Evolutionary conservation across 164 flowering plant species (phyloP).

Genomic region (Vitis cinerea): DNA sequence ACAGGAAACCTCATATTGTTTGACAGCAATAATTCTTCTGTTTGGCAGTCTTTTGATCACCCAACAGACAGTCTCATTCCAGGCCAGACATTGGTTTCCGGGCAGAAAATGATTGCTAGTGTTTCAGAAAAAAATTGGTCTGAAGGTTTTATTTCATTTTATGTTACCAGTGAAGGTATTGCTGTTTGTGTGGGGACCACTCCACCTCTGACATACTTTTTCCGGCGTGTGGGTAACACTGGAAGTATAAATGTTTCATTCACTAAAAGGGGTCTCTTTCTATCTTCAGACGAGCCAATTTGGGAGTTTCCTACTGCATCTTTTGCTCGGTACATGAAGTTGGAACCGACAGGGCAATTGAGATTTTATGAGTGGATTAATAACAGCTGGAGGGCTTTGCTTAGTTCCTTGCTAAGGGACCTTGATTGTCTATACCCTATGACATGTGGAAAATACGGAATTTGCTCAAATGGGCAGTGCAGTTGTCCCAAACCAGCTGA

Average conservation of each 20-base stretch:
- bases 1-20: conserved; percentile 23
- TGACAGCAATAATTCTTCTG: background rate
- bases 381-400: too few relatives aligned
- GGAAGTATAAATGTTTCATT: too few relatives aligned
- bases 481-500: conserved; percentile 9
- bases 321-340: too few relatives aligned
- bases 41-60: conserved; percentile 36
- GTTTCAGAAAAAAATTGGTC: conserved; percentile 19
- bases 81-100: conserved; percentile 19
- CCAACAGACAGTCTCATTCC: conserved; percentile 28
- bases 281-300: too few relatives aligned
- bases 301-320: too few relatives aligned
- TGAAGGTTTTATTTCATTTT: conserved; percentile 8
- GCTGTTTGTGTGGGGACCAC: conserved; percentile 8
- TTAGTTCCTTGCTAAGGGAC: too few relatives aligned
- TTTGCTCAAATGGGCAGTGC: conserved; percentile 15
- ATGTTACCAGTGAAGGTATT: conserved; percentile 7
- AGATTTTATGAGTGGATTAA: too few relatives aligned
- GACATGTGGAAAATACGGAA: conserved; percentile 22
- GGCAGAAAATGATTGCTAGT: conserved; percentile 16
- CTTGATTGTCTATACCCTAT: conserved; percentile 7
- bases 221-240: too few relatives aligned
- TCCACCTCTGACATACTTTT: conserved; percentile 8
- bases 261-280: too few relatives aligned
- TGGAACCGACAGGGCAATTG: too few relatives aligned